Base-by-base conservation (phyloP, 2,329 filamentous ascomycete genomes). In the Aspergillus pseudoterreus region DNA sequence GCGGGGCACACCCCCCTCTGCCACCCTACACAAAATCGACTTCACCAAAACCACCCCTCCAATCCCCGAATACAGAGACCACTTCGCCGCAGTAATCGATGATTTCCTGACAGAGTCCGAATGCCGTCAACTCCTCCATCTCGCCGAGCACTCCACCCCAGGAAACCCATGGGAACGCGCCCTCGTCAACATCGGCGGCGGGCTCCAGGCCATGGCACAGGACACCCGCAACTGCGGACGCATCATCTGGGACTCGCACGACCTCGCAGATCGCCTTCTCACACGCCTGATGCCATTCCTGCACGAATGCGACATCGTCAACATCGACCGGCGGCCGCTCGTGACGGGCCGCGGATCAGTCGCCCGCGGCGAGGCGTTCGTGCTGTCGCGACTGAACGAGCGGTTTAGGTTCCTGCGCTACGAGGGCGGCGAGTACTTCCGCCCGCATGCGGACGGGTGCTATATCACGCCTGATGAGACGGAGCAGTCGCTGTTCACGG, bases 371-470 rank as follows among this genome's bases (percentile, higher is more conserved):
- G 75, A 79, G 51, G 69, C 0, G 66, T 56, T 45, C 45, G 51
- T 17, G 22, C 47, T 71, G 8, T 59, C 62, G 0, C 46, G 84
- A 10, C 67, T 88, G 38, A 92, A 92, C 65, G 81, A 90, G 65
- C 73, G 88, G 33, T 79, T 91, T 79, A 75, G 89, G 27, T 91
- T 92, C 61, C 71, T 94, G 49, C 85, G 82, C 61, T 94, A 94
- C 65, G 76, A 77, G 0, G 70, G 76, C 0, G 88, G 87, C 0
- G 83, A 90, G 60, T 92, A 85, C 64, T 94, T 94, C 62, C 80
- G 78, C 55, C 77, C 84, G 3, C 88, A 92, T 64, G 83, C 79
- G 55, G 88, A 92, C 62, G 83, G 81, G 0, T 61, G 74, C 0
- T 92, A 86, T 59, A 72, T 75, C 46, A 84, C 82, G 14, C 75